Evolutionary conservation across 169 alveolate genomes (phyloP).

Genomic region (Plasmodium sp.): DNA sequence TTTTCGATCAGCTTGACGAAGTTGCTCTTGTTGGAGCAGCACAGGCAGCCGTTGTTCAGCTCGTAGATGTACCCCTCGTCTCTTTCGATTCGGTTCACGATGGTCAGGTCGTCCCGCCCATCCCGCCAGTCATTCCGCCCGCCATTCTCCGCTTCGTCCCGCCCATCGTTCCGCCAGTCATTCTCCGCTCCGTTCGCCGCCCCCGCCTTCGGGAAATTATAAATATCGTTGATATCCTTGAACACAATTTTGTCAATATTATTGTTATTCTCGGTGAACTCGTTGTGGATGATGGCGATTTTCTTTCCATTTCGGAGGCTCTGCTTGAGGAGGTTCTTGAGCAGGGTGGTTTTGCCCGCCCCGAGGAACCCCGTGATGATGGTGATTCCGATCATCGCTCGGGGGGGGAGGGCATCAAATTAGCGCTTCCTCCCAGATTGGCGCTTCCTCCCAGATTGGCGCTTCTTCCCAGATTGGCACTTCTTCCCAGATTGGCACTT

Average conservation of each 20-base stretch:
- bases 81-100: constrained; percentile 52
- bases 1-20: constrained; percentile 63
- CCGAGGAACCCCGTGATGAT: constrained; percentile 73
- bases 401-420: background rate
- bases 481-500: no score
- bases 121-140: background rate
- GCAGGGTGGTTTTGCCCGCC: constrained; percentile 70
- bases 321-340: constrained; percentile 52
- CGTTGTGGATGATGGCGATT: constrained; percentile 74
- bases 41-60: constrained; percentile 68
- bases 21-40: constrained; percentile 74
- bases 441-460: no score
- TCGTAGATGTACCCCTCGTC: constrained; percentile 73
- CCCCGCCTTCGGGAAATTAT: constrained; percentile 39
- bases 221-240: constrained; percentile 73
- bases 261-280: constrained; percentile 61
- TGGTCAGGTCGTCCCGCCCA: background rate
- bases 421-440: no score
- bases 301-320: constrained; percentile 34
- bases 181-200: no score
- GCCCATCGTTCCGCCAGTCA: background rate
- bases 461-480: no score
- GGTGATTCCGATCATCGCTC: constrained; percentile 63
- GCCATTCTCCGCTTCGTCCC: background rate
- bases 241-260: constrained; percentile 68